A percentile compares a stretch with the other conserved stretches of the same genome.
Evolutionary conservation across 345 rosid species (phyloP).

Genomic region (Gynandropsis gynandra): DNA sequence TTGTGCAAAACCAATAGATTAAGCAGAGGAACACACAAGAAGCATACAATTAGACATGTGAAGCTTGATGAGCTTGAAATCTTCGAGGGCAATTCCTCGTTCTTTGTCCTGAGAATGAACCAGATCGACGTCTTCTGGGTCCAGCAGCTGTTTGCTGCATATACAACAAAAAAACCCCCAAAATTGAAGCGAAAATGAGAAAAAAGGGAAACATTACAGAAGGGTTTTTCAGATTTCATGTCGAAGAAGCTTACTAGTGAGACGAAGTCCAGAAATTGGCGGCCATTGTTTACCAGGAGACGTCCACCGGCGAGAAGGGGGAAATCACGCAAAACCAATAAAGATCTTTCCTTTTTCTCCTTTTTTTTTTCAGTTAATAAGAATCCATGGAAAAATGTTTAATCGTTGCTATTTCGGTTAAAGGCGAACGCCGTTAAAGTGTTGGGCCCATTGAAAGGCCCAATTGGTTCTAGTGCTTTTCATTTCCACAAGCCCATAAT

Average conservation of each 20-base stretch:
- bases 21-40: background rate
- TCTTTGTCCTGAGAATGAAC: constrained; percentile 64
- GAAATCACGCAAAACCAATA: background rate
- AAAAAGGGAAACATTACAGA: background rate
- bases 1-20: background rate
- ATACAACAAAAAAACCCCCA: background rate
- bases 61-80: constrained; percentile 76
- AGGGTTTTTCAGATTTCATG: background rate
- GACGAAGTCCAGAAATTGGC: constrained; percentile 94
- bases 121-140: constrained; percentile 69
- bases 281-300: constrained; percentile 38
- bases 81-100: constrained; percentile 66
- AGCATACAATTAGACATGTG: constrained; percentile 75
- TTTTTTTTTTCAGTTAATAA: no score
- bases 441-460: no score
- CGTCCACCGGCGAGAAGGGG: constrained; percentile 5
- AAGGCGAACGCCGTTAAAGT: no score
- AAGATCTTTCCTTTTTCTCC: no score
- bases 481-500: no score
- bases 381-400: no score
- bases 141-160: constrained; percentile 68
- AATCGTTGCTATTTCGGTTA: no score
- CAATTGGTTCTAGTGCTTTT: no score
- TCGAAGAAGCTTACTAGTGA: constrained; percentile 40
- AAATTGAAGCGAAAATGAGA: background rate